Percentiles rank a stretch among this genome's conserved stretches.
phyloP scores from a whole-genome alignment of 176 grass and related monocot genomes.

The Pontederia crassipes region DNA sequence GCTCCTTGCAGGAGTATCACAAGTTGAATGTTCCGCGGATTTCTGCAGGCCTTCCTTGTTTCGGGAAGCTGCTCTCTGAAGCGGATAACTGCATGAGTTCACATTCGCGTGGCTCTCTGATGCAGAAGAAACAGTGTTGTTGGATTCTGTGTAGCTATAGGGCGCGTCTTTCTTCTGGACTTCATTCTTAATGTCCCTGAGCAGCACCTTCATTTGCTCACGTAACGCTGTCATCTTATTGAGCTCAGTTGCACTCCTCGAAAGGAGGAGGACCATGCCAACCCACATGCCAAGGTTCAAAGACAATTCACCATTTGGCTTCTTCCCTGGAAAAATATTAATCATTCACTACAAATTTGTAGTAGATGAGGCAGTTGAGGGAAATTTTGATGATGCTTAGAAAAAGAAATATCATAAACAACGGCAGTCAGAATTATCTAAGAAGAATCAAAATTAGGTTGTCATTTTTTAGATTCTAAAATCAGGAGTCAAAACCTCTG shows the following conservation, averaged over 20 bases:
- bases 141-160: not conserved
- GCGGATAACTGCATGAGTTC: not conserved
- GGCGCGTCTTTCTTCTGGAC: not conserved
- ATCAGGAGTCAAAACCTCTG: too few species aligned
- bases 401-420: too few species aligned
- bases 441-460: too few species aligned
- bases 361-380: not conserved
- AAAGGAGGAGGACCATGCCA: conserved; percentile 40
- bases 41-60: not conserved
- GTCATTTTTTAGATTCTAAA: too few species aligned
- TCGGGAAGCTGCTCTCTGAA: conserved; percentile 5
- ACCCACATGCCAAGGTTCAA: conserved; percentile 27
- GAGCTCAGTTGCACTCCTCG: conserved; percentile 50
- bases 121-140: conserved; percentile 20
- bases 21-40: not conserved
- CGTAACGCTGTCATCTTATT: conserved; percentile 49
- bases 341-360: too few species aligned
- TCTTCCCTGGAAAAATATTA: not conserved
- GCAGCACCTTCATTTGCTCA: conserved; percentile 42
- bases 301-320: not conserved
- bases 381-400: not conserved
- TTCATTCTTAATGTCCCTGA: conserved; percentile 29
- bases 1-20: not conserved
- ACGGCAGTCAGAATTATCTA: too few species aligned
- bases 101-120: conserved; percentile 29